Base-by-base conservation (phyloP, 208 protist species). In the Crithidia expoeki region DNA sequence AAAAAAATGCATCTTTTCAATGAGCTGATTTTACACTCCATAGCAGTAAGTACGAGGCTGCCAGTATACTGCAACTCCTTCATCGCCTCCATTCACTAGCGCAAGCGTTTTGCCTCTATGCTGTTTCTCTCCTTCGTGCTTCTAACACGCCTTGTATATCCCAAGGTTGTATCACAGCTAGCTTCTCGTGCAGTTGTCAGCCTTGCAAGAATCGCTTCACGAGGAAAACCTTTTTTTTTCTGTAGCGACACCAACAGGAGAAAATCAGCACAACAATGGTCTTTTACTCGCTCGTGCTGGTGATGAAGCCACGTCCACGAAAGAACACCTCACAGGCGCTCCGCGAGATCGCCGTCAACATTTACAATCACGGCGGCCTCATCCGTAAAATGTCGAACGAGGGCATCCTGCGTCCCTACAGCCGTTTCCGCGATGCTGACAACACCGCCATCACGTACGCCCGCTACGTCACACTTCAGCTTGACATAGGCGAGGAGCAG, bases 331-430 rank as follows among this genome's bases (percentile, higher is more conserved):
- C 83, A 6, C 89, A 94, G 70, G 83, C 86, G 46, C 75, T 96
- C 28, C 86, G 87, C 60, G 89, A 94, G 59, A 90, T 96, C 57
- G 86, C 86, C 5, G 76, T 83, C 14, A 64, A 47, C 33, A 68
- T 95, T 30, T 94, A 91, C 74, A 93, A 90, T 63, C 67, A 87
- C 68, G 88, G 88, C 49, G 92, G 89, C 28, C 75, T 93, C 2
- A 94, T 96, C 30, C 87, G 92, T 28, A 88, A 85, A 46, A 66
- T 96, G 32, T 81, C 68, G 34, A 96, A 96, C 75, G 92, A 96
- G 56, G 92, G 92, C n/a, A 84, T 94, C 44, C 85, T 96, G 67
- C 78, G 87, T n/a, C 92, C 92, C 12, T 95, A 95, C 72, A 89
- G 72, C 38, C 85, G 85, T 28, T 95, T 93, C 59, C 83, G 89